These are phyloP conservation scores for Saccharomyces hybrid DNA, from an alignment of 1,139 yeast genomes.

Conservation along the genomic window DNA sequence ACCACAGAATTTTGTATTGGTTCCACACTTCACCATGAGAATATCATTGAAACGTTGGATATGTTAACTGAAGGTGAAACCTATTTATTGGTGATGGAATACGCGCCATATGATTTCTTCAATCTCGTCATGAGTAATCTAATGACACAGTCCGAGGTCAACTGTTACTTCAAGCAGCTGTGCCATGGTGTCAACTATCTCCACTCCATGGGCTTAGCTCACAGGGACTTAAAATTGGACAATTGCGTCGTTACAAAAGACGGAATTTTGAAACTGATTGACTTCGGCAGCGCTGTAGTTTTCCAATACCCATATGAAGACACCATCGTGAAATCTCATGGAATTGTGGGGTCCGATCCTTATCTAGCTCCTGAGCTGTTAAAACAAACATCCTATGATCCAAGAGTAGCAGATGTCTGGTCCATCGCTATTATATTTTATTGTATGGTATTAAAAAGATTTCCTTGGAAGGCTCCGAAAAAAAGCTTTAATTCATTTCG, in stretches of 20 bases:
- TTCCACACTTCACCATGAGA: slow-evolving; percentile 51
- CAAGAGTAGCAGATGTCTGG: slow-evolving; percentile 71
- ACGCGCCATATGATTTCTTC: slow-evolving; percentile 67
- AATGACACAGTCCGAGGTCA: slow-evolving; percentile 50
- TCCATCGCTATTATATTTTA: slow-evolving; percentile 69
- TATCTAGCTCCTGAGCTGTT: slow-evolving; percentile 74
- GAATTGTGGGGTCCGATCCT: slow-evolving; percentile 80
- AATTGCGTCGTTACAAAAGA: slow-evolving; percentile 62
- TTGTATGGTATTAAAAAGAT: slow-evolving; percentile 63
- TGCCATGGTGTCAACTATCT: slow-evolving; percentile 52
- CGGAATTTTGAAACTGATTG: slow-evolving; percentile 64
- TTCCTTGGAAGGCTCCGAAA: slow-evolving; percentile 72
- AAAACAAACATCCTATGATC: slow-evolving; percentile 45
- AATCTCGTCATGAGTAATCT: slow-evolving; percentile 69
- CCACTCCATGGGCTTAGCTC: slow-evolving; percentile 65
- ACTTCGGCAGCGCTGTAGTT: slow-evolving; percentile 70
- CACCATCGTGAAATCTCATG: slow-evolving; percentile 43
- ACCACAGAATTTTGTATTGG: slow-evolving; percentile 61
- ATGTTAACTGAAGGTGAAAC: slow-evolving; percentile 45
- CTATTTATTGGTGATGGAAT: slow-evolving; percentile 66
- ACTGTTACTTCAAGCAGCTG: slow-evolving; percentile 65
- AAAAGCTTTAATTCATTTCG: slow-evolving; percentile 46
- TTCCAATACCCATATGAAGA: slow-evolving; percentile 40
- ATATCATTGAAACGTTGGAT: slow-evolving; percentile 58
- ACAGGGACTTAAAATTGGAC: slow-evolving; percentile 68